phyloP scores from a whole-genome alignment of 1,139 yeast genomes.

The Arxiozyma telluris region DNA sequence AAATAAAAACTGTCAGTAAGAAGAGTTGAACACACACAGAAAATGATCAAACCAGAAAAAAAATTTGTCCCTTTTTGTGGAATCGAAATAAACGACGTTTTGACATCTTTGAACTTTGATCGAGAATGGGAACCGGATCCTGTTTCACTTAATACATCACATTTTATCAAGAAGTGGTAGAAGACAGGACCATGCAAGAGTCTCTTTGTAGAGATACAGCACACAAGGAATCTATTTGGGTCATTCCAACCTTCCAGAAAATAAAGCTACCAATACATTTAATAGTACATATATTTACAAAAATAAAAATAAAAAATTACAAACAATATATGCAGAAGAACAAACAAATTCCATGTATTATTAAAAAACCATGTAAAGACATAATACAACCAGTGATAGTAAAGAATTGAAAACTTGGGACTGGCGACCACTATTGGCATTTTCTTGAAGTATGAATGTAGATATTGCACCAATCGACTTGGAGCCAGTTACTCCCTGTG shows the following conservation, averaged over 20 bases:
- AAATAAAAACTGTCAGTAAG: neutral
- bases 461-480: neutral
- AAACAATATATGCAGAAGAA: neutral
- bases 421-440: neutral
- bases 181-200: too few species aligned
- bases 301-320: too few species aligned
- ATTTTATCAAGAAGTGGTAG: too few species aligned
- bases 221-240: too few species aligned
- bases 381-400: neutral
- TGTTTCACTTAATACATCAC: too few species aligned
- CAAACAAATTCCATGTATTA: neutral
- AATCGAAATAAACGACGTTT: neutral
- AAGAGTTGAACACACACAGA: neutral
- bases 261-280: too few species aligned
- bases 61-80: neutral
- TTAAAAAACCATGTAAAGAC: too few species aligned
- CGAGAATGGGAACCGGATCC: neutral
- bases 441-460: neutral
- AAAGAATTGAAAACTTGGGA: too few species aligned
- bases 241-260: neutral
- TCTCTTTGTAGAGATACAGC: too few species aligned
- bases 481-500: too few species aligned
- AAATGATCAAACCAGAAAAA: neutral
- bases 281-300: too few species aligned
- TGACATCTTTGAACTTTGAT: neutral